Evolutionary conservation across 768 basidiomycete species (phyloP).

Genomic region (Termitomyces eurrhizus): DNA sequence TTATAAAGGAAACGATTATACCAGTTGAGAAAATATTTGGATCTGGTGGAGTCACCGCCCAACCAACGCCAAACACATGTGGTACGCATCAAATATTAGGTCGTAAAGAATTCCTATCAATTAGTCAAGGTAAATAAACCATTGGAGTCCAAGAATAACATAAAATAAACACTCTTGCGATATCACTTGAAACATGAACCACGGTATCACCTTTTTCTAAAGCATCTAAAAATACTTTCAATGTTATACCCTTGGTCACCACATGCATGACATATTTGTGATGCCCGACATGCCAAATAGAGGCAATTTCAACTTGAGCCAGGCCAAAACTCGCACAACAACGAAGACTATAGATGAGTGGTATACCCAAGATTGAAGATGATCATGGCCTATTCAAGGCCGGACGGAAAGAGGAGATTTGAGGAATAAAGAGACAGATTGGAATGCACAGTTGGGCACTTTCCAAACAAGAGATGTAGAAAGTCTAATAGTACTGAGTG

Average conservation of each 20-base stretch:
- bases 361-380: background rate
- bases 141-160: background rate
- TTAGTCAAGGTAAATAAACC: background rate
- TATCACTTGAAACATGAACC: background rate
- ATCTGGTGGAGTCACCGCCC: background rate
- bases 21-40: background rate
- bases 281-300: background rate
- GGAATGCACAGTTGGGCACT: background rate
- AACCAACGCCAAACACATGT: background rate
- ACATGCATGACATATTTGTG: background rate
- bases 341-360: background rate
- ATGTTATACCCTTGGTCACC: background rate
- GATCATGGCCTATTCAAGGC: background rate
- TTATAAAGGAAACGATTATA: background rate
- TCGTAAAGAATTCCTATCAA: background rate
- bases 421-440: background rate
- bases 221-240: background rate
- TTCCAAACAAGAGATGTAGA: background rate
- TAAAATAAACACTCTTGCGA: background rate
- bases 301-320: background rate
- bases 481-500: background rate
- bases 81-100: background rate
- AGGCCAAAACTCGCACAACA: background rate
- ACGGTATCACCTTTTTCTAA: background rate
- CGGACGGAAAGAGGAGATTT: background rate